phyloP scores from a whole-genome alignment of 2,329 filamentous ascomycete genomes.

The Blastomyces percursus region DNA sequence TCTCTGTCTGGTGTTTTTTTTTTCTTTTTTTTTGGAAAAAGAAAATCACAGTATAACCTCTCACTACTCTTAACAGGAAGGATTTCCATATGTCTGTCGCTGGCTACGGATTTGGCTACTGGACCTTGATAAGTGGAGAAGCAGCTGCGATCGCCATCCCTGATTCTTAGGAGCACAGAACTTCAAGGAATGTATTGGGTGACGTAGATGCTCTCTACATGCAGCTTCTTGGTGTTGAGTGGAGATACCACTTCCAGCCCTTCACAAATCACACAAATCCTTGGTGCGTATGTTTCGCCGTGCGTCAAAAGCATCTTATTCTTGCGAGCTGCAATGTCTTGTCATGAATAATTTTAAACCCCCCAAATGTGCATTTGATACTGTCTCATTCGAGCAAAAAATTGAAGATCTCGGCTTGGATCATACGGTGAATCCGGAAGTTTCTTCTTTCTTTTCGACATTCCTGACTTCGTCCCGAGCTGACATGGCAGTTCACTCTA shows the following conservation, averaged over 20 bases:
- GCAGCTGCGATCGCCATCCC: background rate
- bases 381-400: background rate
- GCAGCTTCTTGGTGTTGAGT: background rate
- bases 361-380: background rate
- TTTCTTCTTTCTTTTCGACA: background rate
- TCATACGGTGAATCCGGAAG: background rate
- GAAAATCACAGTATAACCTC: too few species aligned
- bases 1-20: background rate
- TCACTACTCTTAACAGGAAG: background rate
- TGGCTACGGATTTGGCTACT: background rate
- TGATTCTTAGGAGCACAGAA: background rate
- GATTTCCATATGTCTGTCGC: background rate
- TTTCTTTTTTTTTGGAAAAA: too few species aligned
- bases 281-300: background rate
- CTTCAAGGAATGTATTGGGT: background rate
- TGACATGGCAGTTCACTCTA: background rate
- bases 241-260: background rate
- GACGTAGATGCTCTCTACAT: background rate
- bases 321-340: background rate
- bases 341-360: background rate
- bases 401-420: background rate
- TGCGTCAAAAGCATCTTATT: background rate
- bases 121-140: background rate
- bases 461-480: background rate
- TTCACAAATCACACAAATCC: background rate